Evolutionary conservation across 805 yeast genomes (phyloP).

Genomic region (Diddensiella transvaalensis): DNA sequence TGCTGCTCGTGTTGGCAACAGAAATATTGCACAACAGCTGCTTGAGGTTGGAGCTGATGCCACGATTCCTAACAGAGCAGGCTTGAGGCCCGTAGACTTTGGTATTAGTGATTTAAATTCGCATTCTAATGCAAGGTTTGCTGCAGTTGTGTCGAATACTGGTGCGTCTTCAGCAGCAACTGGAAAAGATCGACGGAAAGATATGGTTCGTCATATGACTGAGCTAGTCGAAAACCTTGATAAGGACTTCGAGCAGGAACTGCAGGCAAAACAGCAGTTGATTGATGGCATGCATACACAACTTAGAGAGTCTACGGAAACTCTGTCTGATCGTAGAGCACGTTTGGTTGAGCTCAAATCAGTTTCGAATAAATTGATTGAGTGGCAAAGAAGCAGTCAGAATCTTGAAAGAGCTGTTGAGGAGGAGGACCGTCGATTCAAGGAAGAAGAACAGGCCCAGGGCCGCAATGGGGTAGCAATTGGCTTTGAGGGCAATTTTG

Average conservation of each 20-base stretch:
- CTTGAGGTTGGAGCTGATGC: constrained; percentile 87
- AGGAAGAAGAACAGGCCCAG: constrained; percentile 34
- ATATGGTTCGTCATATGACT: constrained; percentile 50
- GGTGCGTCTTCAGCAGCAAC: neutral
- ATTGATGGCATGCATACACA: constrained; percentile 52
- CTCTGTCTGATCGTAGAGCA: constrained; percentile 46
- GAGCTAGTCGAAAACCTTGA: constrained; percentile 51
- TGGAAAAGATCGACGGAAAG: constrained; percentile 34
- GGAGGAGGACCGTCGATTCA: constrained; percentile 59
- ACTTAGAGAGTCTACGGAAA: constrained; percentile 53
- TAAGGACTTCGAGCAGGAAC: constrained; percentile 55
- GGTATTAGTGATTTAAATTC: constrained; percentile 43
- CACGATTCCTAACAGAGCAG: constrained; percentile 73
- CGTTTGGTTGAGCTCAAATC: constrained; percentile 52
- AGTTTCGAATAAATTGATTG: constrained; percentile 38
- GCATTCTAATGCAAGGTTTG: neutral
- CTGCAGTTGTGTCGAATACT: neutral
- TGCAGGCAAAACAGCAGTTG: constrained; percentile 48
- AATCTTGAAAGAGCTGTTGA: constrained; percentile 61
- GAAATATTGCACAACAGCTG: constrained; percentile 72
- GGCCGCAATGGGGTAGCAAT: constrained; percentile 25
- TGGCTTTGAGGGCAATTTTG: constrained; percentile 52
- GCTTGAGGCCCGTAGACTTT: constrained; percentile 81
- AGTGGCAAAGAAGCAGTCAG: constrained; percentile 50
- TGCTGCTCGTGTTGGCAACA: constrained; percentile 84